Percentiles rank a stretch among this genome's conserved stretches.
Conservation (phyloP, 257 asterid species). For the Plectranthus barbatus region DNA sequence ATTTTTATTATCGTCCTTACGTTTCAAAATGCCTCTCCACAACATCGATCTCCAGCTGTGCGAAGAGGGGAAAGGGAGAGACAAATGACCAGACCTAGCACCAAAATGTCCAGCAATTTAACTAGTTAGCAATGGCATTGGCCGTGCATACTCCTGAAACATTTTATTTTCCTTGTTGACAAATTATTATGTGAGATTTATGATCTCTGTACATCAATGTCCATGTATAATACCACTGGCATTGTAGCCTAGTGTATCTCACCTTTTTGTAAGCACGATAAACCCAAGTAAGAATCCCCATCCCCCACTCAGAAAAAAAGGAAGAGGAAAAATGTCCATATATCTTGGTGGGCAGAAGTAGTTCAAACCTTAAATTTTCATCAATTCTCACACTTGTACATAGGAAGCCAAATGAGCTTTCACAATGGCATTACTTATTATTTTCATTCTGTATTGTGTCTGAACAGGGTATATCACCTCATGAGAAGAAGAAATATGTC, state of each 20-base stretch:
- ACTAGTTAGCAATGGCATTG: conserved; percentile 5
- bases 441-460: conserved; percentile 1
- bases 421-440: neutral
- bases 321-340: neutral
- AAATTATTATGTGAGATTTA: neutral
- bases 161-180: neutral
- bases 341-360: neutral
- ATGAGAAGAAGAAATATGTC: conserved; percentile 97
- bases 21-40: neutral
- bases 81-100: conserved; percentile 1
- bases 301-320: no score
- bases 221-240: neutral
- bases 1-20: neutral
- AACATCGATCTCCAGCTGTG: neutral
- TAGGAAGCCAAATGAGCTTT: neutral
- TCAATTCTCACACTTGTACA: neutral
- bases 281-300: no score
- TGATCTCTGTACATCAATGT: neutral
- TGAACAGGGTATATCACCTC: conserved; percentile 77
- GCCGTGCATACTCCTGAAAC: conserved; percentile 2
- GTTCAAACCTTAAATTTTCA: neutral
- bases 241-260: no score
- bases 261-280: no score
- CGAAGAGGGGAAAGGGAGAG: neutral
- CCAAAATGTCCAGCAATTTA: neutral